Percentiles rank a stretch among this genome's conserved stretches.
Conservation (phyloP, 129 eudicot genomes). For the Flaveria brownii region DNA sequence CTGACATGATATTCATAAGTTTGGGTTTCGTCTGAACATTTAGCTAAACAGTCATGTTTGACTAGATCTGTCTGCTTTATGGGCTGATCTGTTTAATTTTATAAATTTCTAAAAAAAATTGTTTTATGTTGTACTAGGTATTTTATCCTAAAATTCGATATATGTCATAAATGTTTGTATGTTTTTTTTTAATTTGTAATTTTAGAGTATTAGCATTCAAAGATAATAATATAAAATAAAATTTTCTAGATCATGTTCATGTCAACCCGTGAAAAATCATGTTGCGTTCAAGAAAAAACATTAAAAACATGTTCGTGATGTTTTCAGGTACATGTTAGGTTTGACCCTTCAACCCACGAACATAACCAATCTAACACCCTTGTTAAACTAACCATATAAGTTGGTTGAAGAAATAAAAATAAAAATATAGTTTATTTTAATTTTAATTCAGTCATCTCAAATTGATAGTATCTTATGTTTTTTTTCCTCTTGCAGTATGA, state of each 20-base stretch:
- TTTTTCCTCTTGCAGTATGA: constrained; percentile 18
- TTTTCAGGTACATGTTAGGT: background rate
- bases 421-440: background rate
- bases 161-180: too few species aligned
- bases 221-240: too few species aligned
- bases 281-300: too few species aligned
- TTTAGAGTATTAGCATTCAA: too few species aligned
- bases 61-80: too few species aligned
- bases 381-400: background rate
- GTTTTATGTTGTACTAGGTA: background rate
- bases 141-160: too few species aligned
- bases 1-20: too few species aligned
- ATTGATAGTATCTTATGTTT: background rate
- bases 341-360: background rate
- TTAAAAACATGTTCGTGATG: too few species aligned
- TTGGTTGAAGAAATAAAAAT: background rate
- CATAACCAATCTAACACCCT: background rate
- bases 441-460: background rate
- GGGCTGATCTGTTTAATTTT: too few species aligned
- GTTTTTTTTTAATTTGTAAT: too few species aligned
- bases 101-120: too few species aligned
- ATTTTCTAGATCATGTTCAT: too few species aligned
- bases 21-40: background rate
- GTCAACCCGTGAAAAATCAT: background rate
- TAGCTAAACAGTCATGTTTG: background rate